Evolutionary conservation across 2,329 filamentous ascomycete genomes (phyloP), one percentile per base, ranked within the genome.

Genomic region (Colletotrichum siamense): DNA sequence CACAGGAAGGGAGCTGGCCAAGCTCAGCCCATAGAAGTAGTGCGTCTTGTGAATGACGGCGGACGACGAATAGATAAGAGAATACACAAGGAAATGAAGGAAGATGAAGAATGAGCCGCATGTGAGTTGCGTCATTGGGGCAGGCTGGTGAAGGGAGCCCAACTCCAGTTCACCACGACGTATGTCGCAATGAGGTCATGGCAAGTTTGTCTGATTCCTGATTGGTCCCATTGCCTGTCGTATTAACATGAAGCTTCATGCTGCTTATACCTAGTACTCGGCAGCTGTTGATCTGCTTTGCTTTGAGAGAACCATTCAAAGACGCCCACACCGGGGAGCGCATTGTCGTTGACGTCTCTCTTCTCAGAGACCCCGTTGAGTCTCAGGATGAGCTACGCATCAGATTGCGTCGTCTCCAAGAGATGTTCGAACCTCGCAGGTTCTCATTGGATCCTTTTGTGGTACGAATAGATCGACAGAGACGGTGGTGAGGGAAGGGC

Each of bases 181-280:
- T 49, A 49, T 44, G 18, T 10, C 9, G 0, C 18, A 0, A n/a
- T 49, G 9, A 12, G 18, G 9, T 12, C 6, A 12, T 49, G 39
- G 9, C 9, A 49, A 49, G 18, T 6, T n/a, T 44, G 39, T n/a
- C 39, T 44, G 9, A 7, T 49, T 49, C 9, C 5, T 49, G 18
- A 9, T 49, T 7, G 18, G 2, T n/a, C 0, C 39, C 18, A 12
- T 49, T 12, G 39, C 1, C 39, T 49, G 7, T 0, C 6, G 0
- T 22, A 0, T n/a, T 12, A 0, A n/a, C 0, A n/a, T 49, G 9
- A 49, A 7, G 39, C 1, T 0, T 0, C 9, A 7, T 7, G 18
- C 9, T n/a, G 18, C 5, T 0, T n/a, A 52, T 22, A 24, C 24
- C 24, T 24, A 24, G 24, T 24, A 52, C 44, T 13, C 10, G 12